Evolutionary conservation across 2,329 filamentous ascomycete genomes (phyloP), one percentile per base, ranked within the genome.

Genomic region (Claviceps fusiformis): DNA sequence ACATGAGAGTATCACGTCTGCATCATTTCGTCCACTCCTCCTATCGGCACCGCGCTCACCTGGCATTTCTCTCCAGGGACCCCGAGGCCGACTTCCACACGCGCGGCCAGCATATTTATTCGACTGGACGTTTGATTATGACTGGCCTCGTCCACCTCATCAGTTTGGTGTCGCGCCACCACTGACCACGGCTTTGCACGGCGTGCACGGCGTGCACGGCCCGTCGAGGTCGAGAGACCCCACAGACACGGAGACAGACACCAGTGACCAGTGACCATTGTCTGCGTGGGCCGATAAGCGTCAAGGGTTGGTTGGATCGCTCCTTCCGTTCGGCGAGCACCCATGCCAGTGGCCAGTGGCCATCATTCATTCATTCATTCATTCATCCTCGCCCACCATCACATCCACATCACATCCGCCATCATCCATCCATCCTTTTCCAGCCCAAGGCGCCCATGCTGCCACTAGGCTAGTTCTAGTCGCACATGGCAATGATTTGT

Each of bases 361-460:
- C 24, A 24, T 24, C 24, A 24, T 24, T 24, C 24, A 24, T 24
- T 24, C 24, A 24, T 24, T 24, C 24, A 24, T 24, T 3, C 24
- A 24, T 24, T 24, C 24, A 24, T 24, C 24, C 3, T 24, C 24
- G 3, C 24, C 24, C 24, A 24, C 24, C 24, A 24, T 24, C 24
- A 24, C 24, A 24, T 24, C 24, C 24, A 24, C 24, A 24, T 24
- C 24, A 24, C 24, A 24, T 24, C 24, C 24, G 24, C 48, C 53
- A 37, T 39, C 24, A 24, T 7, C 6, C 29, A 50, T 43, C 13
- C 39, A 17, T 39, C 10, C 29, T 50, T 50, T 45, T 44, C 19
- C 51, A 50, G 29, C 50, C 54, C 50, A 27, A 53, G 51, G 55
- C 55, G 37, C 35, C 50, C 24, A 53, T 46, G 55, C 41, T 51